Conservation (phyloP, 1,284 basidiomycete genomes). For the Fistulina hepatica region DNA sequence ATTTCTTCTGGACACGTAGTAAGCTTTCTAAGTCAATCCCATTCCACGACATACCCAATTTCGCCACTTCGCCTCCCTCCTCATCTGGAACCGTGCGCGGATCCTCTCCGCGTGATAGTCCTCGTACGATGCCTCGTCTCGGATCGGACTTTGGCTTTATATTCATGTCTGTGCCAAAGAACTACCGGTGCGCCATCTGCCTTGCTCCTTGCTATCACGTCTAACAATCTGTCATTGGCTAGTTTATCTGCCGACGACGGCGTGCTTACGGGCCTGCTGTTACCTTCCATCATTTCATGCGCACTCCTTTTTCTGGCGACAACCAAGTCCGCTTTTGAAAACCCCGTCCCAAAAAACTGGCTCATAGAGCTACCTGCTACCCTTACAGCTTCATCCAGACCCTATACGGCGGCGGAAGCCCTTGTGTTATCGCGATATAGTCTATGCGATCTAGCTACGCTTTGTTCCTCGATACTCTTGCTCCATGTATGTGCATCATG, state of each 20-base stretch:
- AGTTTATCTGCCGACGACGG: constrained; percentile 81
- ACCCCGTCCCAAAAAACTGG: constrained; percentile 51
- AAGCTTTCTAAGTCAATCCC: constrained; percentile 21
- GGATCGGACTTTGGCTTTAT: constrained; percentile 53
- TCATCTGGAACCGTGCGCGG: constrained; percentile 31
- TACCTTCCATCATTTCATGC: constrained; percentile 67
- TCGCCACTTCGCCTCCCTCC: constrained; percentile 20
- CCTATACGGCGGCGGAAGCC: constrained; percentile 43
- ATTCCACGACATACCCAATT: constrained; percentile 17
- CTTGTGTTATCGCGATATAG: constrained; percentile 62
- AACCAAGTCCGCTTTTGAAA: constrained; percentile 14
- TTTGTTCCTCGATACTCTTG: constrained; percentile 71
- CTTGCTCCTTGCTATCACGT: constrained; percentile 4
- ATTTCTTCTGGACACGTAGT: constrained; percentile 54
- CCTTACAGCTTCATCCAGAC: constrained; percentile 29
- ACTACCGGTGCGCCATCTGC: constrained; percentile 49
- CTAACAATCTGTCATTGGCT: constrained; percentile 9
- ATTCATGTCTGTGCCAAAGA: constrained; percentile 86
- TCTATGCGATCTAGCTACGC: constrained; percentile 67
- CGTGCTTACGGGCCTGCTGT: constrained; percentile 65
- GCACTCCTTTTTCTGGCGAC: constrained; percentile 43
- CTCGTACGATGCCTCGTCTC: constrained; percentile 18
- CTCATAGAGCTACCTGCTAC: constrained; percentile 60
- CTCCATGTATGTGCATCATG: constrained; percentile 68
- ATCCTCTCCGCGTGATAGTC: constrained; percentile 36